Conservation (phyloP, 345 rosid species). For the Moricandia arvensis region DNA sequence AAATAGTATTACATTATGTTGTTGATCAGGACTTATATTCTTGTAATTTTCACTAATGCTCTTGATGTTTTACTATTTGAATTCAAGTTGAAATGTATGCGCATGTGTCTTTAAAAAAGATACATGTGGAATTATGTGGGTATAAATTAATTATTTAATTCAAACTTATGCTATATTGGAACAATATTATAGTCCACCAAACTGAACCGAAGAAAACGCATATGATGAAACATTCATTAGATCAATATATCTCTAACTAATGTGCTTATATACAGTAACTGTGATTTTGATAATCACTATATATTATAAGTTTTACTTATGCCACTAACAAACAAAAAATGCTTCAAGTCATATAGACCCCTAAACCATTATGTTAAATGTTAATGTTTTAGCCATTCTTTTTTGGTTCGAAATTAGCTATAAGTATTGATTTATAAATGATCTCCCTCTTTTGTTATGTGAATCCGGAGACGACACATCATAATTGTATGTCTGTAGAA, state of each 20-base stretch:
- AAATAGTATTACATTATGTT: not conserved
- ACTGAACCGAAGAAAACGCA: not conserved
- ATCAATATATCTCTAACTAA: slow-evolving; percentile 1
- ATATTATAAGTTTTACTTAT: not conserved
- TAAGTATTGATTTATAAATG: not conserved
- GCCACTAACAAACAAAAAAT: not conserved
- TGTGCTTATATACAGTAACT: not conserved
- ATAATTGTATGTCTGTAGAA: not conserved
- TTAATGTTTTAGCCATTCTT: not conserved
- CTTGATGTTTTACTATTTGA: not conserved
- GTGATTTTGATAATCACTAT: not conserved
- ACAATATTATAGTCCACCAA: slow-evolving; percentile 4
- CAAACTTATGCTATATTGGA: not conserved
- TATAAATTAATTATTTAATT: not conserved
- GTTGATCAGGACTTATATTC: not conserved
- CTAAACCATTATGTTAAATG: not conserved
- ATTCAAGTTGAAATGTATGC: not conserved
- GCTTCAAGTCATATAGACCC: not conserved
- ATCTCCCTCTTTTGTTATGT: not conserved
- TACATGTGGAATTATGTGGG: not conserved
- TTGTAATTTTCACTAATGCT: not conserved
- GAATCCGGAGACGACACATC: slow-evolving; percentile 2
- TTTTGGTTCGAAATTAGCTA: not conserved
- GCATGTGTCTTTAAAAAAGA: not conserved
- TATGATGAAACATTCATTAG: slow-evolving; percentile 9